Evolutionary conservation across 441 rosid species (phyloP), one percentile per base, ranked within the genome.

Genomic region (Erodium trifolium): DNA sequence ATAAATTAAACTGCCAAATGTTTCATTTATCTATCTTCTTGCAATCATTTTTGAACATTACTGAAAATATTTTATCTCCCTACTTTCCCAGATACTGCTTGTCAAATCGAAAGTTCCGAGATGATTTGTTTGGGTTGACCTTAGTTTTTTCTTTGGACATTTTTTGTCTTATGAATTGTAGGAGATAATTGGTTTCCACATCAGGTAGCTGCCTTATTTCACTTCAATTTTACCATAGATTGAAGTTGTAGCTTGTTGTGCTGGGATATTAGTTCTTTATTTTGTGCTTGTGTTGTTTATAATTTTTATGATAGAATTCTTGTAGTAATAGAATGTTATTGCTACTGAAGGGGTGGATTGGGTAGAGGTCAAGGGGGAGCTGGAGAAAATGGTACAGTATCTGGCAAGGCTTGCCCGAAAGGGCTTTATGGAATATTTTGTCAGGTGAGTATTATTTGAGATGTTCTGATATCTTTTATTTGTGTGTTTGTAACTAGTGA

Each of bases 361-460:
- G 96, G 96, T 29, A 78, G 79, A 78, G 84, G 77, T 63, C 79
- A 80, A 70, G 82, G 63, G 67, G 83, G 80, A 67, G 73, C 71
- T 76, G 98, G 99, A 69, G 88, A 81, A 84, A 91, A 88, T 76
- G 98, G 99, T 73, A 86, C 97, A 11, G 73, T 87, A 73, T 84
- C 88, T 13, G 98, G 99, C 67, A 91, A 85, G 74, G 87, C 93
- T 74, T 95, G 99, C 81, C 99, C 99, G 12, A 84, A 80, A 71
- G 99, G 99, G 75, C 87, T 92, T 67, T 89, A 84, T 65, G 99
- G 99, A 75, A 85, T 77, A 70, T 95, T 92, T 83, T 95, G 99
- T 67, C 71, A 83, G 97, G 99, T 95, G 75, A 49, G 41, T 65
- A 13, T 57, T 43, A 70, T 31, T 60, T 60, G 23, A n/a, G 35